Evolutionary conservation across 192 early-diverging fungal species (phyloP).

Genomic region (Umbelopsis vinacea): DNA sequence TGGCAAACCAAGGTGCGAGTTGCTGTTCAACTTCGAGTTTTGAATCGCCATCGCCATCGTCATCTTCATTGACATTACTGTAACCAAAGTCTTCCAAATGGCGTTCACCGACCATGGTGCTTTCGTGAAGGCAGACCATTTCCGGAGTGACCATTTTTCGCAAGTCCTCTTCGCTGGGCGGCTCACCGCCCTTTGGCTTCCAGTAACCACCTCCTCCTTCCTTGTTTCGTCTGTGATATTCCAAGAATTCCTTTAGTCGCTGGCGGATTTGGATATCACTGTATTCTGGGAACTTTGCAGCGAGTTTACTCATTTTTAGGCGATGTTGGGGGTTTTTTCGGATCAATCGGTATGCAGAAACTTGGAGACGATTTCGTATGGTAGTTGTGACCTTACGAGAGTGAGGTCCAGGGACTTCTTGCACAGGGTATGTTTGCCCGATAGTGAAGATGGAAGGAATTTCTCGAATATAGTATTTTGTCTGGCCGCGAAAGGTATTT

Average conservation of each 20-base stretch:
- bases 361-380: conserved; percentile 85
- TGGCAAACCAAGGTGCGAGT: conserved; percentile 94
- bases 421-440: conserved; percentile 93
- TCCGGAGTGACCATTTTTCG: conserved; percentile 92
- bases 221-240: conserved; percentile 77
- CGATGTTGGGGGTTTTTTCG: conserved; percentile 75
- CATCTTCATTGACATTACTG: conserved; percentile 72
- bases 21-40: conserved; percentile 88
- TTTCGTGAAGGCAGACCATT: conserved; percentile 93
- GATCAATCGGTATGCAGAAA: conserved; percentile 87
- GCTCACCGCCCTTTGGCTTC: conserved; percentile 75
- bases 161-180: conserved; percentile 89
- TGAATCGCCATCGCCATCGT: conserved; percentile 69
- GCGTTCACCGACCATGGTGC: conserved; percentile 91
- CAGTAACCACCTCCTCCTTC: conserved; percentile 88
- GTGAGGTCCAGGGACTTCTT: conserved; percentile 94
- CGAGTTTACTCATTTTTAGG: conserved; percentile 77
- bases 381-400: conserved; percentile 90
- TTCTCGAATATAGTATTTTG: conserved; percentile 86
- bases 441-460: conserved; percentile 83
- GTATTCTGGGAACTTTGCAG: conserved; percentile 85
- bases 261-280: conserved; percentile 86
- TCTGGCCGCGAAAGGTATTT: conserved; percentile 76
- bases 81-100: conserved; percentile 92
- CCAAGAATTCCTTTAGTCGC: conserved; percentile 95